Conservation (phyloP, 2,329 filamentous ascomycete genomes). For the Ilyonectria mors-panacis region DNA sequence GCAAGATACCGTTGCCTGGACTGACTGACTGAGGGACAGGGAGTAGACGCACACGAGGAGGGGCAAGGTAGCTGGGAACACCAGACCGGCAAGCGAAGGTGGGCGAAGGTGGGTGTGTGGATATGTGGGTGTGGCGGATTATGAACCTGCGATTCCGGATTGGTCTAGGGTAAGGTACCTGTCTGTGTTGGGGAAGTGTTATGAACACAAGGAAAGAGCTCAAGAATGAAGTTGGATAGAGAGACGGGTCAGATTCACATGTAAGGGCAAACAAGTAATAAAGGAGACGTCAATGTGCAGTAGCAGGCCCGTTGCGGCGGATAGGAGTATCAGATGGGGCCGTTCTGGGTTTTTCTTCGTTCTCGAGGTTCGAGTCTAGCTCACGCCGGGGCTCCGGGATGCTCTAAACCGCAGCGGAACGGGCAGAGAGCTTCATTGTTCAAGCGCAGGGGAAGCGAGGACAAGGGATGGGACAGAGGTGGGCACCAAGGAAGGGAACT, state of each 20-base stretch:
- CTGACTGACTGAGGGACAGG: slow-evolving; percentile 21
- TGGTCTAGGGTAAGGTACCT: slow-evolving; percentile 30
- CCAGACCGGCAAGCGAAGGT: slow-evolving; percentile 23
- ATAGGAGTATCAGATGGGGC: not conserved
- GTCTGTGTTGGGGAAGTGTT: not conserved
- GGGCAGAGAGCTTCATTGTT: not conserved
- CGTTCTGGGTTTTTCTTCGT: not conserved
- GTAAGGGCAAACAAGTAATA: not conserved
- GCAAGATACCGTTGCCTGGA: slow-evolving; percentile 20
- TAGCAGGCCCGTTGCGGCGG: not conserved
- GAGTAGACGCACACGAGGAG: slow-evolving; percentile 38
- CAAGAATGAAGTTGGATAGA: not conserved
- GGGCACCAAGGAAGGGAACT: slow-evolving; percentile 16
- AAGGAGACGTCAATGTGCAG: not conserved
- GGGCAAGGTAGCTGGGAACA: slow-evolving; percentile 41
- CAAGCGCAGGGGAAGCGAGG: not conserved
- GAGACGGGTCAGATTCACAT: not conserved
- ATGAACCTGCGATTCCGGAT: slow-evolving; percentile 3
- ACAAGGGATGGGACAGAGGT: slow-evolving; percentile 5
- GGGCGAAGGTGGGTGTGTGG: slow-evolving; percentile 15
- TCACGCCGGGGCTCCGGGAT: not conserved
- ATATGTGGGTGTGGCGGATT: slow-evolving; percentile 8
- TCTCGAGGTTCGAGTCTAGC: not conserved
- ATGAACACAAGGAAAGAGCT: not conserved
- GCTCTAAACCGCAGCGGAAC: not conserved